Evolutionary conservation across 31 red algal species (phyloP).

Genomic region (Pterothamnion heteromorphum): DNA sequence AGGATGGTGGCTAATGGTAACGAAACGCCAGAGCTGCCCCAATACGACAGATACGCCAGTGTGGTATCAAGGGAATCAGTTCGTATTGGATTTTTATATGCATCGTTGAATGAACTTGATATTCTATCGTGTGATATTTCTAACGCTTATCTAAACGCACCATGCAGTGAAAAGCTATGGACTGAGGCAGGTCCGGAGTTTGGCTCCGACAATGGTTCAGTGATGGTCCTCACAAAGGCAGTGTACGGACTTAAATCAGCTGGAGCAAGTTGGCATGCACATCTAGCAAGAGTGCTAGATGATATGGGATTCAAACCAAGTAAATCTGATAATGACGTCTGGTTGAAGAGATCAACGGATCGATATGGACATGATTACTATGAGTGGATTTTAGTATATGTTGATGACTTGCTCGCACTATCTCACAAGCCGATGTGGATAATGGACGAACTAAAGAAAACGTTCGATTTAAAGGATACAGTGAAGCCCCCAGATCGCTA

Average conservation of each 20-base stretch:
- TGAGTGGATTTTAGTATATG: background rate
- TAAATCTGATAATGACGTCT: background rate
- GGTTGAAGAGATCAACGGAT: background rate
- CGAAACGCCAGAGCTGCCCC: background rate
- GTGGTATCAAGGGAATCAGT: background rate
- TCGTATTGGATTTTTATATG: background rate
- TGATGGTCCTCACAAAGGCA: background rate
- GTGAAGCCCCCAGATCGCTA: background rate
- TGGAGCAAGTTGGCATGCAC: background rate
- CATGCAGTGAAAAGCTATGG: background rate
- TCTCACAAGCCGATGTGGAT: background rate
- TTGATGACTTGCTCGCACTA: background rate
- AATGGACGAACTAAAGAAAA: background rate
- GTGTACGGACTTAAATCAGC: background rate
- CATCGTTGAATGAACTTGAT: slow-evolving; percentile 3
- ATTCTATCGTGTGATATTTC: background rate
- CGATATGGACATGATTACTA: background rate
- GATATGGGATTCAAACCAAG: background rate
- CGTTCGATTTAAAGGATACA: background rate
- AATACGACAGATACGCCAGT: background rate
- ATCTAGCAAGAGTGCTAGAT: background rate
- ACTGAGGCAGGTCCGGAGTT: background rate
- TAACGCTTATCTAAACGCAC: background rate
- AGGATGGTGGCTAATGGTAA: background rate
- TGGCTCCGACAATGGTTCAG: background rate